A percentile compares a stretch with the other conserved stretches of the same genome.
Evolutionary conservation across 106 monocot genomes (phyloP).

Genomic region (Iris macrosiphon): DNA sequence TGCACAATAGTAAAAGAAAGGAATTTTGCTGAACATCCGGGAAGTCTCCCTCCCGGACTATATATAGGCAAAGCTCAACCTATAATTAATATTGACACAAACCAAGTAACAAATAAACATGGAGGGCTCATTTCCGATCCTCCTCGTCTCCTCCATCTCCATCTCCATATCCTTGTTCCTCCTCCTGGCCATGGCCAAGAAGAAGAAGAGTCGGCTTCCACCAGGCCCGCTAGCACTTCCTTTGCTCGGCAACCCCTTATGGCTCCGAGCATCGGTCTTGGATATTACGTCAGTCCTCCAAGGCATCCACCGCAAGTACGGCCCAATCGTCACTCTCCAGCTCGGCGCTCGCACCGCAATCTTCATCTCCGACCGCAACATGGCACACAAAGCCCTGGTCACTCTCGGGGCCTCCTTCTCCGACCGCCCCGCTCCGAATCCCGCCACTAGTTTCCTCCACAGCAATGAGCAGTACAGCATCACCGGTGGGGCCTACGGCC

Average conservation of each 20-base stretch:
- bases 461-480: slow-evolving; percentile 8
- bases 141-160: neutral
- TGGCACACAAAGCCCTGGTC: slow-evolving; percentile 26
- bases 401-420: slow-evolving; percentile 17
- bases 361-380: slow-evolving; percentile 22
- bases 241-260: slow-evolving; percentile 15
- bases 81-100: too few relatives aligned
- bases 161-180: neutral
- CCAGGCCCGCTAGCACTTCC: slow-evolving; percentile 10
- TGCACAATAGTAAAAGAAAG: too few relatives aligned
- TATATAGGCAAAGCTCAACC: too few relatives aligned
- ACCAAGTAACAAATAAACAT: neutral
- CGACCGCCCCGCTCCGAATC: slow-evolving; percentile 13
- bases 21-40: too few relatives aligned
- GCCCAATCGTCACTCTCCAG: slow-evolving; percentile 26
- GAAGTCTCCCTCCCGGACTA: too few relatives aligned
- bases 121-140: neutral
- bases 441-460: neutral
- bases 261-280: neutral
- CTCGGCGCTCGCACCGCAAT: slow-evolving; percentile 11
- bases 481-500: slow-evolving; percentile 15
- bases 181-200: neutral
- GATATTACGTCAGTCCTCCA: neutral
- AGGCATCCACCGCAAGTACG: slow-evolving; percentile 2
- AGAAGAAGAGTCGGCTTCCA: neutral